These are phyloP conservation scores for Penicillium expansum DNA, from an alignment of 2,329 filamentous ascomycete species.

Conservation along the genomic window DNA sequence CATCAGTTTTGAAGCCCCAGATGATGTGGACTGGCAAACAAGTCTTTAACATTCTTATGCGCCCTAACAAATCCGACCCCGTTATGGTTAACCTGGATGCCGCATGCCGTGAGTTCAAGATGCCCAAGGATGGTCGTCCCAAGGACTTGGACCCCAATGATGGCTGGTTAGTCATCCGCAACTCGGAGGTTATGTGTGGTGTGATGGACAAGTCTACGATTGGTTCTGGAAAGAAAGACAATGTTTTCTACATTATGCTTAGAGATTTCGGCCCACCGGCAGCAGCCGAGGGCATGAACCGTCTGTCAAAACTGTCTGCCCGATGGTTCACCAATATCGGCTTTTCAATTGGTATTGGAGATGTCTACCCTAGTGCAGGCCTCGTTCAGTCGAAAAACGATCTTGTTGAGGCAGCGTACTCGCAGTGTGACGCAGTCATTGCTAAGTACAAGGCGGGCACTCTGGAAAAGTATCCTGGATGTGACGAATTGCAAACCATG, in stretches of 20 bases:
- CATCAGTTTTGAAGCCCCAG: conserved; percentile 80
- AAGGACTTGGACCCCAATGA: conserved; percentile 77
- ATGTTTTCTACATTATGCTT: conserved; percentile 93
- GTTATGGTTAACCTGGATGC: conserved; percentile 91
- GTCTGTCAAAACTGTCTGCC: conserved; percentile 85
- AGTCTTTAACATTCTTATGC: conserved; percentile 87
- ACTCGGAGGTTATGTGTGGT: conserved; percentile 96
- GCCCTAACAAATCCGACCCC: conserved; percentile 77
- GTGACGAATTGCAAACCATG: conserved; percentile 85
- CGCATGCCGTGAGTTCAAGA: conserved; percentile 72
- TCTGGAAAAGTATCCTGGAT: conserved; percentile 81
- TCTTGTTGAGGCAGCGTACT: conserved; percentile 75
- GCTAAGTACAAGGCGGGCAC: conserved; percentile 74
- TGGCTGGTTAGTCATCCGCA: conserved; percentile 86
- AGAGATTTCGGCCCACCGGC: conserved; percentile 90
- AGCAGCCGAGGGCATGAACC: conserved; percentile 88
- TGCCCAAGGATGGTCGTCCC: conserved; percentile 39
- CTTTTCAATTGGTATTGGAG: conserved; percentile 93
- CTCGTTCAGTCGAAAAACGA: conserved; percentile 71
- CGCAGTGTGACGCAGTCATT: conserved; percentile 79
- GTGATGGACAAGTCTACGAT: conserved; percentile 97
- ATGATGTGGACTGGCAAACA: conserved; percentile 96
- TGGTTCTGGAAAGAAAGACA: conserved; percentile 96
- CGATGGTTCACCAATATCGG: conserved; percentile 84
- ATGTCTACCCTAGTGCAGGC: conserved; percentile 78